Evolutionary conservation across 371 early-diverging fungal species (phyloP).

Genomic region (Zopfochytrium polystomum): DNA sequence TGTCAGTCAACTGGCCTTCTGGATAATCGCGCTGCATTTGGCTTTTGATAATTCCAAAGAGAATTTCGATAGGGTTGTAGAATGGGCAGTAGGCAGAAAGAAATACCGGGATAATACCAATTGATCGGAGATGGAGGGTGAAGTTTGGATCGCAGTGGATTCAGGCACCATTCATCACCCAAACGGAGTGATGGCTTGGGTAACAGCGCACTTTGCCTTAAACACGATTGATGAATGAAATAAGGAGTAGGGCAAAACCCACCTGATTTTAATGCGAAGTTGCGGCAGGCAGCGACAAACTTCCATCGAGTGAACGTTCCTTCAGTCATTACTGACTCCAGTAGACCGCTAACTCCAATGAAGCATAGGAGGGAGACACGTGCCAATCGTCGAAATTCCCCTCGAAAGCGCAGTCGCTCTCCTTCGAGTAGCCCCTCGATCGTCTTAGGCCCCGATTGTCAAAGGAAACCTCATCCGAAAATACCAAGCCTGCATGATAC

Average conservation of each 20-base stretch:
- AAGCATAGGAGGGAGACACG: slow-evolving; percentile 12
- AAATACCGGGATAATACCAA: slow-evolving; percentile 18
- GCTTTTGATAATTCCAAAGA: too few relatives aligned
- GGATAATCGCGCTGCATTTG: slow-evolving; percentile 12
- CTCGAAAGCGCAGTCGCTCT: neutral
- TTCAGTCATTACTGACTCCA: slow-evolving; percentile 4
- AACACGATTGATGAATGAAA: too few relatives aligned
- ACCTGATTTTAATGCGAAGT: slow-evolving; percentile 4
- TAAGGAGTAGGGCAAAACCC: too few relatives aligned
- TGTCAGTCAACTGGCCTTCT: slow-evolving; percentile 4
- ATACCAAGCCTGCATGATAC: slow-evolving; percentile 4
- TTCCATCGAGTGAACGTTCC: slow-evolving; percentile 4
- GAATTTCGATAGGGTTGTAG: slow-evolving; percentile 29
- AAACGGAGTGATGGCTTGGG: slow-evolving; percentile 17
- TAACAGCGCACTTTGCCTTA: slow-evolving; percentile 11
- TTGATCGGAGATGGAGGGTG: slow-evolving; percentile 7
- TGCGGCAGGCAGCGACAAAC: slow-evolving; percentile 4
- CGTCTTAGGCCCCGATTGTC: slow-evolving; percentile 13
- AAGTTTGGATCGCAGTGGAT: slow-evolving; percentile 7
- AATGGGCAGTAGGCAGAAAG: slow-evolving; percentile 30
- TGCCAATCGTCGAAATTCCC: slow-evolving; percentile 2
- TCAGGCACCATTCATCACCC: slow-evolving; percentile 22
- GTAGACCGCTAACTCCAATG: slow-evolving; percentile 8
- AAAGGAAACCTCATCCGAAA: slow-evolving; percentile 18
- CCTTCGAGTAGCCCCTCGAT: neutral